Conservation (phyloP, 2,329 filamentous ascomycete species). For the Colletotrichum euphorbiae region DNA sequence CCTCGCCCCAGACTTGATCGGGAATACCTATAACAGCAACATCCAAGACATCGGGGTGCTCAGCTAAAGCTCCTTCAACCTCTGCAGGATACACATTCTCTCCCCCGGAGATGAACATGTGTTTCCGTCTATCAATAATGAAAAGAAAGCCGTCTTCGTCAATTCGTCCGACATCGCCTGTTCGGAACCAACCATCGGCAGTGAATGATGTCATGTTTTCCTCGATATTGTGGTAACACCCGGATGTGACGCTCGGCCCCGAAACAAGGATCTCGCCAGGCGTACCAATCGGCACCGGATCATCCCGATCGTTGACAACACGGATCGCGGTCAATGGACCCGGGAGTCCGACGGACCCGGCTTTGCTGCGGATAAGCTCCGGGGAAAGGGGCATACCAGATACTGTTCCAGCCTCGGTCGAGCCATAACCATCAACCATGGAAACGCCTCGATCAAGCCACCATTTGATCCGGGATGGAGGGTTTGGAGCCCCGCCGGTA, state of each 20-base stretch:
- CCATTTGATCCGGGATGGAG: conserved; percentile 29
- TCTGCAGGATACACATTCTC: conserved; percentile 37
- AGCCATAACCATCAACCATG: conserved; percentile 35
- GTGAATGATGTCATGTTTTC: conserved; percentile 29
- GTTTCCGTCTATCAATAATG: conserved; percentile 27
- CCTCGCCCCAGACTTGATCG: conserved; percentile 32
- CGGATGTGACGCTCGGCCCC: conserved; percentile 23
- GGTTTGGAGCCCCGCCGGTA: conserved; percentile 31
- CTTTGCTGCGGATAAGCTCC: conserved; percentile 21
- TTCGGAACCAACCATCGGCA: conserved; percentile 34
- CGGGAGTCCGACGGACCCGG: conserved; percentile 30
- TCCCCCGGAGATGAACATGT: conserved; percentile 37
- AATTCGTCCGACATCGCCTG: conserved; percentile 35
- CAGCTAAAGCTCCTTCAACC: conserved; percentile 20
- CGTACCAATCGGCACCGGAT: conserved; percentile 9
- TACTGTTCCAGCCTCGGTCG: conserved; percentile 26
- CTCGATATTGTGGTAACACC: conserved; percentile 33
- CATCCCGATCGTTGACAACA: conserved; percentile 23
- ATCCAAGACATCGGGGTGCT: conserved; percentile 24
- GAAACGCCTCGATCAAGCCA: conserved; percentile 27
- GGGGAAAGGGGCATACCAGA: conserved; percentile 31
- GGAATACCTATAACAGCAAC: conserved; percentile 25
- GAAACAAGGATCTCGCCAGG: conserved; percentile 32
- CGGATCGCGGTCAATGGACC: conserved; percentile 29
- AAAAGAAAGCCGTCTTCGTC: conserved; percentile 30